A percentile compares a stretch with the other conserved stretches of the same genome.
Evolutionary conservation across 441 rosid genomes (phyloP).

Genomic region (Kokia cookei): DNA sequence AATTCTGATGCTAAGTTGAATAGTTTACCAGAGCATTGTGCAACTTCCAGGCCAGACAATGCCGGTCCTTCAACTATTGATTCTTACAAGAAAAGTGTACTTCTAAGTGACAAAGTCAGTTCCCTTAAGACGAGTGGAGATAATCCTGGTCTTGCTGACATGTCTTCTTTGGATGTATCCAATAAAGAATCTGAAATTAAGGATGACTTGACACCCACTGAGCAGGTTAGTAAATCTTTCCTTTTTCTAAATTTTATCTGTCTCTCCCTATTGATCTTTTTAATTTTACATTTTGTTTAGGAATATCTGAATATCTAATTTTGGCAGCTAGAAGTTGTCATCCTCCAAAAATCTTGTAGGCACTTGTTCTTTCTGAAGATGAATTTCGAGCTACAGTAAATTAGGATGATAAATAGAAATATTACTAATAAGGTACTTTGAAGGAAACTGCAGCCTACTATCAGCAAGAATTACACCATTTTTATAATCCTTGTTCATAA

Average conservation of each 20-base stretch:
- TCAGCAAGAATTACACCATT: background rate
- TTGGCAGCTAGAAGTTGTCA: background rate
- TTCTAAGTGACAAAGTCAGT: slow-evolving; percentile 26
- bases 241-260: background rate
- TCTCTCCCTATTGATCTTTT: background rate
- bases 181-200: slow-evolving; percentile 35
- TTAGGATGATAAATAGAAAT: background rate
- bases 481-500: background rate
- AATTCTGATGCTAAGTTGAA: slow-evolving; percentile 41
- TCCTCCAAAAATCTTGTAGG: background rate
- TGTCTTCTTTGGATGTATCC: slow-evolving; percentile 25
- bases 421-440: background rate
- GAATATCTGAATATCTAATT: background rate
- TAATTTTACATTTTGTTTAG: background rate
- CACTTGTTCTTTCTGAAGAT: background rate
- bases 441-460: background rate
- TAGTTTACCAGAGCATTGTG: slow-evolving; percentile 29
- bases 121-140: slow-evolving; percentile 16
- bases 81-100: slow-evolving; percentile 25
- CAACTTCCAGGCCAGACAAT: slow-evolving; percentile 31
- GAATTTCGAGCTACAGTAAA: background rate
- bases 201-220: slow-evolving; percentile 32
- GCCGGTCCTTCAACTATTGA: slow-evolving; percentile 28
- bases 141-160: slow-evolving; percentile 26
- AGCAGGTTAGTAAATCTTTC: slow-evolving; percentile 42